Base-by-base conservation (phyloP, 176 grass and related monocot species). In the Phragmites australis region DNA sequence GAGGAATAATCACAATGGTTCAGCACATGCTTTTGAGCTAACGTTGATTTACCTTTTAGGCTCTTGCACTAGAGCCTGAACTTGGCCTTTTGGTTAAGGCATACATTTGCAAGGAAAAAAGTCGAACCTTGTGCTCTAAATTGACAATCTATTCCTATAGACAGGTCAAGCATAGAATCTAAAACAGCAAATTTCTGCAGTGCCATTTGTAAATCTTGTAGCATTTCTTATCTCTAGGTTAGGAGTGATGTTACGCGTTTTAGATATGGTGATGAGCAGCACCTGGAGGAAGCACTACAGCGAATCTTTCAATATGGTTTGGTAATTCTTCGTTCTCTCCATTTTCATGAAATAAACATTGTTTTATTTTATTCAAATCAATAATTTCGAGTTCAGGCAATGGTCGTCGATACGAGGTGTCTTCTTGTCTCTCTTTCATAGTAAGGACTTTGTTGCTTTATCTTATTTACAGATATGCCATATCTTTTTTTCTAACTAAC, bases 221-320 rank as follows among this genome's bases (percentile, higher is more conserved):
- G 41, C 56, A 49, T 72, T 48, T 31, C 37, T 66, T 67, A 68
- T 78, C 63, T 67, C 50, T 80, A 97, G 94, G 94, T 97, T 59
- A 90, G 94, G 76, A 88, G 64, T 87, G 94, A 97, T 92, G 94
- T 97, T 83, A 97, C 81, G 39, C 89, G 94, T 48, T 97, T 77
- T 81, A 84, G 94, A 59, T 97, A 97, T 54, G 91, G 94, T 92
- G 94, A 97, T 80, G 94, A 97, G 56, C 94, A 97, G 65, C 91
- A 97, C 56, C 76, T 94, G 72, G 94, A 97, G 22, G 94, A 97
- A 85, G 94, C 91, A 5, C 63, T 97, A 52, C 91, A 97, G 56
- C 52, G 94, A 77, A 97, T 97, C 68, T 97, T 97, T 82, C 94
- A 97, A 84, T 97, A 97, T 80, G 94, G 94, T 58, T 88, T 89